phyloP scores from a whole-genome alignment of 805 yeast genomes.

The Millerago galiae region DNA sequence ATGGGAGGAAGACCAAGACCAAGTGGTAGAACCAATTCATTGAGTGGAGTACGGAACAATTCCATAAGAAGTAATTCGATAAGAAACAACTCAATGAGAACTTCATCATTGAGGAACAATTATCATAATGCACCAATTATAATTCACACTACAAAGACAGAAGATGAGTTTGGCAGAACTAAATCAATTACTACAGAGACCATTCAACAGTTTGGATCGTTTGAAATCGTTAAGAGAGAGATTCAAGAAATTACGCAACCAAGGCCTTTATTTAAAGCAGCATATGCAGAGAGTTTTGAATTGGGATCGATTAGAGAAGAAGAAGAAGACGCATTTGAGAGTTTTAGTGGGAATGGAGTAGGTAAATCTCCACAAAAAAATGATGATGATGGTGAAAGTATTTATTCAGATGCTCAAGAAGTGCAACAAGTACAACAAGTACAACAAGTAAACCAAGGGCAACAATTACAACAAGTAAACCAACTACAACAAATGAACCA shows the following conservation, averaged over 20 bases:
- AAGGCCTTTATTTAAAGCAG: background rate
- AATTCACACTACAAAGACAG: constrained; percentile 44
- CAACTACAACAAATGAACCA: too few species aligned
- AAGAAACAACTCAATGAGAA: constrained; percentile 1
- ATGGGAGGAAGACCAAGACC: too few species aligned
- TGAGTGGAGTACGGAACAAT: background rate
- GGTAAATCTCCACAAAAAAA: background rate
- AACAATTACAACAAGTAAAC: too few species aligned
- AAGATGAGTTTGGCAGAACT: constrained; percentile 46
- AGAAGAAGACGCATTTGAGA: constrained; percentile 4
- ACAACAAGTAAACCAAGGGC: too few species aligned
- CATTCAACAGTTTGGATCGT: constrained; percentile 41
- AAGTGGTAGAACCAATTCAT: background rate
- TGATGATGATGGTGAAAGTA: constrained; percentile 15
- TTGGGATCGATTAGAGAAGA: constrained; percentile 26
- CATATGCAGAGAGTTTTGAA: constrained; percentile 23
- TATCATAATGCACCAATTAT: constrained; percentile 23
- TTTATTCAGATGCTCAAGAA: constrained; percentile 20
- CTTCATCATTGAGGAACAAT: constrained; percentile 7
- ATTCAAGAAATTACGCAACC: constrained; percentile 24
- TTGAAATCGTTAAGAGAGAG: constrained; percentile 42
- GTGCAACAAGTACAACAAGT: constrained; percentile 9
- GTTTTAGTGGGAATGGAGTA: constrained; percentile 2
- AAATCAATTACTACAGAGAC: constrained; percentile 50
- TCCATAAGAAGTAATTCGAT: background rate